These are phyloP conservation scores for Termitomyces eurrhizus DNA, from an alignment of 768 basidiomycete genomes.

Conservation along the genomic window DNA sequence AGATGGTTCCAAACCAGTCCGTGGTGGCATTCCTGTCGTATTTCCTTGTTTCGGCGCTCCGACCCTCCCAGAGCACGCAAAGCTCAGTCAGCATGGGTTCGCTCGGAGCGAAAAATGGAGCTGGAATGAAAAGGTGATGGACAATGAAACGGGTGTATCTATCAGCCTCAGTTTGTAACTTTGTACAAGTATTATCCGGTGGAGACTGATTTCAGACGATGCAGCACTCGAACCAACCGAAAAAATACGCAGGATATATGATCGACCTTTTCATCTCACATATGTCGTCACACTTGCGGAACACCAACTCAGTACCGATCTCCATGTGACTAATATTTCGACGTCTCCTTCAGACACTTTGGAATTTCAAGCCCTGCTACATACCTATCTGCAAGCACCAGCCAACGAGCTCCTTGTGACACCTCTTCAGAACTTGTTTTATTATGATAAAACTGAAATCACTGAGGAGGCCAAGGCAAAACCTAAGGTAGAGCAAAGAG, in stretches of 20 bases:
- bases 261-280: slow-evolving; percentile 62
- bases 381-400: slow-evolving; percentile 80
- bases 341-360: slow-evolving; percentile 41
- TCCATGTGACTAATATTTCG: slow-evolving; percentile 77
- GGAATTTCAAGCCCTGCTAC: slow-evolving; percentile 90
- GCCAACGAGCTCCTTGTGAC: slow-evolving; percentile 54
- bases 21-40: slow-evolving; percentile 57
- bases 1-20: slow-evolving; percentile 73
- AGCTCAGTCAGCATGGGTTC: slow-evolving; percentile 87
- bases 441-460: slow-evolving; percentile 78
- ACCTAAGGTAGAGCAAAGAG: slow-evolving; percentile 55
- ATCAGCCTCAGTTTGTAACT: slow-evolving; percentile 64
- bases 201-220: slow-evolving; percentile 5
- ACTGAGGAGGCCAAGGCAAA: slow-evolving; percentile 44
- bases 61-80: slow-evolving; percentile 62
- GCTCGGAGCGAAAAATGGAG: slow-evolving; percentile 77
- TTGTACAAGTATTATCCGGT: not conserved
- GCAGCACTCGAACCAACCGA: slow-evolving; percentile 63
- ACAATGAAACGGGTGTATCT: slow-evolving; percentile 70
- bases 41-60: slow-evolving; percentile 92
- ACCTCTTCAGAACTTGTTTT: slow-evolving; percentile 60
- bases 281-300: slow-evolving; percentile 81
- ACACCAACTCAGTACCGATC: slow-evolving; percentile 70
- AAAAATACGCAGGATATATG: slow-evolving; percentile 54
- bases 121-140: slow-evolving; percentile 58